Evolutionary conservation across 176 grass and related monocot genomes (phyloP).

Genomic region (Triticum turgidum): DNA sequence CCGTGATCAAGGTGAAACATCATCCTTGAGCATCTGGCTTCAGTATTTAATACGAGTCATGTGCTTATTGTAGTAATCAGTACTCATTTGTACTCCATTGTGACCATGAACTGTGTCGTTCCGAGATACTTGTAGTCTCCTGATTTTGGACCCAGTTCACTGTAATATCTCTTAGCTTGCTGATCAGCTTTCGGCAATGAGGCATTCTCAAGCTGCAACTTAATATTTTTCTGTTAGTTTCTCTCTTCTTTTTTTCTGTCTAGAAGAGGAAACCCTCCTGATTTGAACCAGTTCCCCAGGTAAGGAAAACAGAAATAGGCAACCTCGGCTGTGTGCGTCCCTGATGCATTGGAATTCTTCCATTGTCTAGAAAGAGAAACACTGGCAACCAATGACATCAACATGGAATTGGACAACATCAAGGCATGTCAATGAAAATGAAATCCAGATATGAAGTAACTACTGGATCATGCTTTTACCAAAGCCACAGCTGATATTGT

Average conservation of each 20-base stretch:
- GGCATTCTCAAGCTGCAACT: background rate
- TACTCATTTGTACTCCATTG: constrained; percentile 10
- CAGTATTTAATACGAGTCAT: background rate
- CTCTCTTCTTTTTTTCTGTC: background rate
- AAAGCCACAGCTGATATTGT: background rate
- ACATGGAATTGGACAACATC: background rate
- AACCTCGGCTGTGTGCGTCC: background rate
- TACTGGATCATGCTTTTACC: background rate
- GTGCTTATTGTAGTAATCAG: background rate
- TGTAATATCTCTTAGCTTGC: constrained; percentile 16
- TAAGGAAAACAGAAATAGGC: background rate
- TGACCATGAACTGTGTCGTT: background rate
- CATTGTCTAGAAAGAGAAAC: background rate
- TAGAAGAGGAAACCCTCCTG: background rate
- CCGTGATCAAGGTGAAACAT: constrained; percentile 29
- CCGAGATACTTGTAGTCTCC: background rate
- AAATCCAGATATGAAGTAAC: background rate
- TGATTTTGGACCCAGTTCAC: constrained; percentile 3
- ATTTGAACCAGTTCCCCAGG: background rate
- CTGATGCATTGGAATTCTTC: background rate
- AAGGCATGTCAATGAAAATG: background rate
- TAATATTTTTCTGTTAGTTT: background rate
- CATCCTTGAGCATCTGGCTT: background rate
- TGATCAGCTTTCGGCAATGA: background rate
- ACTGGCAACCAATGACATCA: too few species aligned